A percentile compares a stretch with the other conserved stretches of the same genome.
These are phyloP conservation scores for Retiboletus flavoniger DNA, from an alignment of 1,284 basidiomycete genomes.

Conservation along the genomic window DNA sequence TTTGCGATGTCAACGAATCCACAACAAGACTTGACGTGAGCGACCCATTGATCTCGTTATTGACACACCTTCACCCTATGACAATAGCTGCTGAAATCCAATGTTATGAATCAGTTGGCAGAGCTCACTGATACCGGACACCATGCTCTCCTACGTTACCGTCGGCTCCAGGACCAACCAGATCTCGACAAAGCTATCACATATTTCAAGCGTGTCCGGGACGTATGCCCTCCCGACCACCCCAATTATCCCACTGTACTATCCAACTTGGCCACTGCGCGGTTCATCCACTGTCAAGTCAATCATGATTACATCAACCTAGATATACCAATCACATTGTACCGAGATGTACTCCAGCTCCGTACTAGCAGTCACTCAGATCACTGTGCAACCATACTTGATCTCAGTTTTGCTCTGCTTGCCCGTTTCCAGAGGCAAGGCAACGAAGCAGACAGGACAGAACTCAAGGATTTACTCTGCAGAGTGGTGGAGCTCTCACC, in stretches of 20 bases:
- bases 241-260: not conserved
- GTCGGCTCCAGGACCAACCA: not conserved
- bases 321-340: not conserved
- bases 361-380: not conserved
- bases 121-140: not conserved
- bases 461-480: not conserved
- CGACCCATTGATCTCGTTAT: not conserved
- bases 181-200: not conserved
- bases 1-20: not conserved
- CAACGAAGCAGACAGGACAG: not conserved
- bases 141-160: not conserved
- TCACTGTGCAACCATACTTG: not conserved
- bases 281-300: not conserved
- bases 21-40: not conserved
- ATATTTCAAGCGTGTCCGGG: not conserved
- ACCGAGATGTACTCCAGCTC: not conserved
- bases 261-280: not conserved
- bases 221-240: not conserved
- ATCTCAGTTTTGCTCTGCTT: not conserved
- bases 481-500: not conserved
- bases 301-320: not conserved
- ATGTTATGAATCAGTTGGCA: not conserved
- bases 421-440: not conserved
- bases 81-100: not conserved
- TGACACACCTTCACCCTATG: not conserved